A percentile compares a stretch with the other conserved stretches of the same genome.
Conservation (phyloP, 208 protist genomes). For the Hexamita inflata region DNA sequence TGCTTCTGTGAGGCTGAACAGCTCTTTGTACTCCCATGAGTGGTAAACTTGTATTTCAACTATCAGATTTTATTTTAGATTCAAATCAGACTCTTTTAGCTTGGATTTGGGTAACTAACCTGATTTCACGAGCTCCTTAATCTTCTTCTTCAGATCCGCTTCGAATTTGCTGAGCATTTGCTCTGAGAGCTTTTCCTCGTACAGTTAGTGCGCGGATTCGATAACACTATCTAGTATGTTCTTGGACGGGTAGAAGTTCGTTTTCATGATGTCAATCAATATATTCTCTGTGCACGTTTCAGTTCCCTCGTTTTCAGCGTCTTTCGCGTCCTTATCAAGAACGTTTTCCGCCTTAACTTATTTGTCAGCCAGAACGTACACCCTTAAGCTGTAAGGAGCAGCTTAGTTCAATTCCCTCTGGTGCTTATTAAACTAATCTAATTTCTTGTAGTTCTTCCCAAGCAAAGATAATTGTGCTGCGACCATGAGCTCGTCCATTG, state of each 20-base stretch:
- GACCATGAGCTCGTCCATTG: neutral
- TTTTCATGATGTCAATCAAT: neutral
- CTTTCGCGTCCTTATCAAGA: neutral
- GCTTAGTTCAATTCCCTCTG: neutral
- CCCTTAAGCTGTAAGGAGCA: conserved; percentile 2
- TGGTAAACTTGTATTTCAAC: conserved; percentile 14
- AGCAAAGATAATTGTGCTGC: neutral
- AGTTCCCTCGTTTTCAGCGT: neutral
- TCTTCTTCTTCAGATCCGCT: neutral
- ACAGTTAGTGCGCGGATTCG: neutral
- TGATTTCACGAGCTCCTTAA: neutral
- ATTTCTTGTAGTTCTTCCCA: neutral
- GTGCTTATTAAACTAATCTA: neutral
- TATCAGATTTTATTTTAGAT: conserved; percentile 4
- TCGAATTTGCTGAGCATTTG: neutral
- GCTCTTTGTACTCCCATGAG: conserved; percentile 18
- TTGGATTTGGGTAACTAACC: neutral
- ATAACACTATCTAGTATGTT: neutral
- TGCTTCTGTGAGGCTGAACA: conserved; percentile 14
- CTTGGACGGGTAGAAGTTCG: conserved; percentile 15
- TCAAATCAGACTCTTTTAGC: neutral
- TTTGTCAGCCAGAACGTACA: conserved; percentile 14
- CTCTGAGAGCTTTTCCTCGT: conserved; percentile 1
- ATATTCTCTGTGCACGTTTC: neutral
- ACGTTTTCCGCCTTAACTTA: neutral